Conservation (phyloP, 1,284 basidiomycete genomes). For the Cutaneotrichosporon cutaneum region DNA sequence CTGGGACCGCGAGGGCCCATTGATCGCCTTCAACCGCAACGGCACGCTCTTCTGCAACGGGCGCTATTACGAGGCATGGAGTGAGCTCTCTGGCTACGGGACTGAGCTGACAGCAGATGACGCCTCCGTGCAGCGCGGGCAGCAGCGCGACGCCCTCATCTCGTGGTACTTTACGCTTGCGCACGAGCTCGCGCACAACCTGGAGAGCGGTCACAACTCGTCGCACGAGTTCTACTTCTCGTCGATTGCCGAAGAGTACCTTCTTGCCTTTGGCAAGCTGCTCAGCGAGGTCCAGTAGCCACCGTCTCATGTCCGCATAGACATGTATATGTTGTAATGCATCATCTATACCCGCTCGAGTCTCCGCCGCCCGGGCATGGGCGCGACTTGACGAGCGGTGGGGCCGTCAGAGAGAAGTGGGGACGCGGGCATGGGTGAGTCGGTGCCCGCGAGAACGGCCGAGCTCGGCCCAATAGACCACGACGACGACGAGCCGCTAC, state of each 20-base stretch:
- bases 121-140: conserved; percentile 21
- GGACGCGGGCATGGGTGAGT: neutral
- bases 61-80: conserved; percentile 83
- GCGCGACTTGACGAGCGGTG: neutral
- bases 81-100: conserved; percentile 68
- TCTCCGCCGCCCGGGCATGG: neutral
- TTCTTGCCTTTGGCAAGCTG: conserved; percentile 9
- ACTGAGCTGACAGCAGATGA: conserved; percentile 56
- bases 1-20: conserved; percentile 72
- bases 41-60: conserved; percentile 89
- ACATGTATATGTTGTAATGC: neutral
- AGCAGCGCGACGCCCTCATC: conserved; percentile 61
- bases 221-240: conserved; percentile 91
- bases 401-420: neutral
- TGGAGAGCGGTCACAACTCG: conserved; percentile 54
- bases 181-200: conserved; percentile 58
- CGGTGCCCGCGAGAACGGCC: neutral
- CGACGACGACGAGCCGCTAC: neutral
- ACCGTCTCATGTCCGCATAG: neutral
- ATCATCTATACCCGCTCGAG: neutral
- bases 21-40: conserved; percentile 91
- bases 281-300: neutral
- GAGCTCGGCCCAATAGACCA: neutral
- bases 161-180: conserved; percentile 88
- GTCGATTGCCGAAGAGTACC: conserved; percentile 72